Percentiles rank a stretch among this genome's conserved stretches.
phyloP scores from a whole-genome alignment of 2,329 filamentous ascomycete species.

The Penicillium italicum region DNA sequence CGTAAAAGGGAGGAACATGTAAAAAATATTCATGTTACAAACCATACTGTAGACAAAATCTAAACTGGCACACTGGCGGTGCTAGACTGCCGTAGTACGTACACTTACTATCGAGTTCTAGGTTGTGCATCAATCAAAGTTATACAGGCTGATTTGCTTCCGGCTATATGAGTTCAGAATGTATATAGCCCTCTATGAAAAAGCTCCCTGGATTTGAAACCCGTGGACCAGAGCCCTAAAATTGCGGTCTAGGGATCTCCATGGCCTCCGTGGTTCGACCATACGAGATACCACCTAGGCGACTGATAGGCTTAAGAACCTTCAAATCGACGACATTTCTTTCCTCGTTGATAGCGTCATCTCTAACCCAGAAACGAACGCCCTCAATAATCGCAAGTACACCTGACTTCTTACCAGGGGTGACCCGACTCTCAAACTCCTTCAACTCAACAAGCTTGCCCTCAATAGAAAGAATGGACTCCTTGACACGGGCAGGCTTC shows the following conservation, averaged over 20 bases:
- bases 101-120: not conserved
- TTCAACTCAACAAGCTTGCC: conserved; percentile 68
- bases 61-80: too few relatives aligned
- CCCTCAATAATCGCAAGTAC: conserved; percentile 77
- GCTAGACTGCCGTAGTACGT: too few relatives aligned
- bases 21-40: too few relatives aligned
- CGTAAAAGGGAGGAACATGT: too few relatives aligned
- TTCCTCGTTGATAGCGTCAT: conserved; percentile 81
- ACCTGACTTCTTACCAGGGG: conserved; percentile 69
- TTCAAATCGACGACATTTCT: conserved; percentile 70
- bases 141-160: not conserved
- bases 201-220: not conserved
- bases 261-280: conserved; percentile 64
- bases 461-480: conserved; percentile 81
- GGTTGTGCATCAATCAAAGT: not conserved
- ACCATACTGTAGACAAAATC: too few relatives aligned
- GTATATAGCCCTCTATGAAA: not conserved
- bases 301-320: conserved; percentile 70
- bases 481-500: conserved; percentile 67
- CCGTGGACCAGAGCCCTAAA: conserved; percentile 10
- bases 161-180: not conserved
- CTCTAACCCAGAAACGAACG: conserved; percentile 79
- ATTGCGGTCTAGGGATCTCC: conserved; percentile 57
- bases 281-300: conserved; percentile 85
- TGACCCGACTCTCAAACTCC: conserved; percentile 72